Evolutionary conservation across 768 basidiomycete genomes (phyloP), one percentile per base, ranked within the genome.

Genomic region (Hebeloma cylindrosporum): DNA sequence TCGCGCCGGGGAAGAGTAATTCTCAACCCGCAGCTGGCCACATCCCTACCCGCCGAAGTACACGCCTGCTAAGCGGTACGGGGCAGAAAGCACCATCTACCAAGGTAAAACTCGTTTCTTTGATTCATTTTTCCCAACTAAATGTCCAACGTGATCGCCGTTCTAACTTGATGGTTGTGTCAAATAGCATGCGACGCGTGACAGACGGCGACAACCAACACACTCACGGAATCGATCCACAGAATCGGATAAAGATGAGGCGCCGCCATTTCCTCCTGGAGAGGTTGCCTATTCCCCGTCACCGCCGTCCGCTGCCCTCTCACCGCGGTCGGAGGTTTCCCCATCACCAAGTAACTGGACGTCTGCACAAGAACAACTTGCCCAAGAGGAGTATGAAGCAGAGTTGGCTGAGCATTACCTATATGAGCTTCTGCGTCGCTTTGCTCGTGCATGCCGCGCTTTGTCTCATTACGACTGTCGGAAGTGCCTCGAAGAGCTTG

Each of bases 401-500:
- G 83, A 83, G 43, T 70, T 85, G 45, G 92, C 92, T 18, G 92
- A 95, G 43, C 75, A 87, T 56, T 85, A 88, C 65, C 73, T 96
- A 42, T 86, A 93, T 57, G 79, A 85, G 57, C 73, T 94, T 33
- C 79, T 88, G 66, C 79, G 89, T 50, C 75, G 75, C 43, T 95
- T 93, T 63, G 95, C 88, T 7, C 77, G 74, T 41, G 93, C 93
- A 10, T 78, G 80, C n/a, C 74, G 81, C 52, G 79, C 82, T 22
- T 68, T 93, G 58, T 78, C 86, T 17, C 64, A 78, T 56, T 96
- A 89, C 66, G 82, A 91, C 57, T 87, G 84, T 55, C 74, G 77
- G 54, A 72, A 73, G 58, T 90, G 88, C 61, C 62, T 96, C 29
- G 77, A 78, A 31, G 85, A 87, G 60, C 69, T 98, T 34, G 86